Evolutionary conservation across 345 rosid genomes (phyloP), one percentile per base, ranked within the genome.

Genomic region (Salix dunnii): DNA sequence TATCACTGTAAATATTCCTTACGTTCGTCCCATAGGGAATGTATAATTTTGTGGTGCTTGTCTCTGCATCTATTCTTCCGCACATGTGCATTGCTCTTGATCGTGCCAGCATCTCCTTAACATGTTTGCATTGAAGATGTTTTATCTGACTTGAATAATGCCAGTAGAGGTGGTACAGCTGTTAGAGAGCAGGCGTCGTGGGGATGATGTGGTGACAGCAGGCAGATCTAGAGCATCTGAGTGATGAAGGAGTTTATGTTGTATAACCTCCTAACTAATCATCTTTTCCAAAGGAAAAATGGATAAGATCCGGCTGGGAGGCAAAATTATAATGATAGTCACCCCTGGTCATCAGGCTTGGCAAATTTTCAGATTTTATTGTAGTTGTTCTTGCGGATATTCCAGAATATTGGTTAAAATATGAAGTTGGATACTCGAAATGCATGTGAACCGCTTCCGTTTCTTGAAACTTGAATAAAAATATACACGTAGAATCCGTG

Each of bases 1-100:
- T 43, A 58, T 75, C 40, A 7, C 18, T 85, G 89, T 85, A 82
- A 40, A 85, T 83, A 84, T 75, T 65, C 72, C 74, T 30, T 28
- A 43, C 60, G 25, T 35, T 81, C 72, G 61, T 48, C 66, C 43
- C 70, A 35, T 13, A 30, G 58, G 38, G 71, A 79, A 78, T 77
- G 66, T 78, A 70, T 71, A 76, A 78, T 80, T 55, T 28, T 30
- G 30, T 30, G 11, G 49, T 74, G 55, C 51, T 60, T 70, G 17
- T 65, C 61, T 76, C 51, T 3, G 58, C 27, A 11, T 62, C 33
- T 62, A 25, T 61, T 62, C 35, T 20, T 51, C 23, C 58, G 58
- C 58, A 7, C 58, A 18, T 74, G 20, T 33, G 38, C 55, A 28
- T 40, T 13, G 21, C 28, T 72, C 27, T 71, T 51, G 60, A 9